Evolutionary conservation across 2,329 filamentous ascomycete genomes (phyloP).

Genomic region (Fusarium sulawesiense): DNA sequence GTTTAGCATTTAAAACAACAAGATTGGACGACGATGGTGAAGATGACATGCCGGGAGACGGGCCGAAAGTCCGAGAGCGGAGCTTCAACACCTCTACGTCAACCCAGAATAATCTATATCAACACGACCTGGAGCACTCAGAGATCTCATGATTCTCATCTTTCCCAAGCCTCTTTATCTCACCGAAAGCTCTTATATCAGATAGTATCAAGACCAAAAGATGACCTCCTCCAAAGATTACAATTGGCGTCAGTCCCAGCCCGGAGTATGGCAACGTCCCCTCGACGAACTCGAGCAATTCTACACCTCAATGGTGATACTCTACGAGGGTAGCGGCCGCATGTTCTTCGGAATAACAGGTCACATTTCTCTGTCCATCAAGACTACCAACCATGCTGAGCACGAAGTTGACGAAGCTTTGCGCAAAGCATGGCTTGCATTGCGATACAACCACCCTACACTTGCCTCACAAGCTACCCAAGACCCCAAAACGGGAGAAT

Average conservation of each 20-base stretch:
- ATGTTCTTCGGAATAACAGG: conserved; percentile 58
- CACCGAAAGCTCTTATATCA: too few relatives aligned
- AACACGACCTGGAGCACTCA: too few relatives aligned
- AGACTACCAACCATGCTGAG: conserved; percentile 6
- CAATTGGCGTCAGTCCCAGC: conserved; percentile 43
- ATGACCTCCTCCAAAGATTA: neutral
- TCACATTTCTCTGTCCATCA: conserved; percentile 48
- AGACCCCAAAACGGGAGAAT: conserved; percentile 34
- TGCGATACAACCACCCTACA: conserved; percentile 51
- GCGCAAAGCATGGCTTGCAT: conserved; percentile 49
- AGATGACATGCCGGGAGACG: neutral
- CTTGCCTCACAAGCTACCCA: conserved; percentile 47
- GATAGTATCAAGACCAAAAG: neutral
- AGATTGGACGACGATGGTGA: neutral
- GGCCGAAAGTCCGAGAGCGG: neutral
- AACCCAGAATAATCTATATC: neutral
- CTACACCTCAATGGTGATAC: conserved; percentile 52
- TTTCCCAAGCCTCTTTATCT: too few relatives aligned
- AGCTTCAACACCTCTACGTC: neutral
- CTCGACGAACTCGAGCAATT: conserved; percentile 57
- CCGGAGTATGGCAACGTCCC: conserved; percentile 50
- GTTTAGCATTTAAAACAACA: neutral
- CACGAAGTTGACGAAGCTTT: conserved; percentile 47
- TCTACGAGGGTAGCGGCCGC: conserved; percentile 52
- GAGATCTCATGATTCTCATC: too few relatives aligned